Evolutionary conservation across 805 yeast species (phyloP), one percentile per base, ranked within the genome.

Genomic region (Pichia ethanolica): DNA sequence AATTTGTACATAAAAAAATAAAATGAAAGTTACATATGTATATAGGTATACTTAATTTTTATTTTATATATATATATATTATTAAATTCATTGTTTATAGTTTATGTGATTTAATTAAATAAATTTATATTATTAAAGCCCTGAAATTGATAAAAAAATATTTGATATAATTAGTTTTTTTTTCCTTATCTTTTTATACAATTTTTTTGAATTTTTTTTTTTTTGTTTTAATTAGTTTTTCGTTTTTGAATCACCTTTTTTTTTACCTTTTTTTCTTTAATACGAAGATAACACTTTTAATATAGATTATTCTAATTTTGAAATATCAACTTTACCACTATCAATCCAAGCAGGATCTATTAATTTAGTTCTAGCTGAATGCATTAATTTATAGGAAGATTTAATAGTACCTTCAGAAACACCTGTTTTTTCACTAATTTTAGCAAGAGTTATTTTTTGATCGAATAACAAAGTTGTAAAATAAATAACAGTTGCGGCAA

Each of bases 341-440:
- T 78, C 81, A 39, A 83, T 63, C 95, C 95, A 86, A 50, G 71
- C 70, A 27, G 85, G 86, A 60, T 87, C 91, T n/a, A 89, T 75
- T 43, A 89, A 75, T 57, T 76, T 74, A 34, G 79, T 82, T 58
- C 78, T 79, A 53, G 85, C 88, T 53, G 86, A 89, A 62, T 78
- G 83, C 67, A 93, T 71, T 40, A 83, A 82, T 65, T 86, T 86
- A 64, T 89, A 93, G 41, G 93, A 83, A 1, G 97, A 87, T 66
- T 93, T 89, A 59, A 93, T 90, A 1, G 99, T 93, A 57, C 98
- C 97, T 64, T 93, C 99, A 60, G 96, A 86, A 20, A 93, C 98
- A 58, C 97, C 98, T 14, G 97, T 80, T 59, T 86, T 86, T 57
- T 89, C 96, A 11, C 96, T 87, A 49, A 93, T 91, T 60, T 81